Base-by-base conservation (phyloP, 352 stramenopile genomes). In the Blastocystis sp. region DNA sequence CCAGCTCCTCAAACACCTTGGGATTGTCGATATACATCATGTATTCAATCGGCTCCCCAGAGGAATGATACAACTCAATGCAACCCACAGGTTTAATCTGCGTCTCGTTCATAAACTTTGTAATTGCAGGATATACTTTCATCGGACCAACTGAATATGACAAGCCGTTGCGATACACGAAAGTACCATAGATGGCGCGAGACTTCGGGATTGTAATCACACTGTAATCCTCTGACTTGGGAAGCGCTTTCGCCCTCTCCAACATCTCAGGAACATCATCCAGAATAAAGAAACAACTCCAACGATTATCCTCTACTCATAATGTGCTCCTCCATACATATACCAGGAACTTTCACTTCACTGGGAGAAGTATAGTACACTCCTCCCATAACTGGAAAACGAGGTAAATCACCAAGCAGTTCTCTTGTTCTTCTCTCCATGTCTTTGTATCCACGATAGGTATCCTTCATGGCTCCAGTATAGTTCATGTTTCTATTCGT, bases 401-500 rank as follows among this genome's bases (percentile, higher is more conserved):
- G n/a, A 9, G 13, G n/a, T 9, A 39, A 34, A 9, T 45, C 34
- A 13, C 37, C 37, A 20, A 81, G n/a, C 6, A 81, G 54, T 41
- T 81, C 50, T 37, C 13, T 65, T 26, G 34, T 45, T 65, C 20
- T 81, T 20, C 39, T 16, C 16, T 81, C 70, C 45, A 63, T 39
- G 39, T 81, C 47, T n/a, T 16, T 47, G 30, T 47, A 50, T 37
- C 70, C 70, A 45, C 65, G 63, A 0, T 7, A n/a, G 11, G 16
- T 64, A 65, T 81, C 70, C 45, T 81, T 26, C 39, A 64, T 64
- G n/a, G 13, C 41, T 43, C 70, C 70, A 4, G 70, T 81, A 34
- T 81, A 81, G 70, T 81, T 81, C 47, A 81, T 66, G n/a, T 81
- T 81, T 9, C 70, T 81, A n/a, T 13, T 50, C 65, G 20, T 81